Evolutionary conservation across 345 rosid genomes (phyloP).

Genomic region (Aquilaria sinensis): DNA sequence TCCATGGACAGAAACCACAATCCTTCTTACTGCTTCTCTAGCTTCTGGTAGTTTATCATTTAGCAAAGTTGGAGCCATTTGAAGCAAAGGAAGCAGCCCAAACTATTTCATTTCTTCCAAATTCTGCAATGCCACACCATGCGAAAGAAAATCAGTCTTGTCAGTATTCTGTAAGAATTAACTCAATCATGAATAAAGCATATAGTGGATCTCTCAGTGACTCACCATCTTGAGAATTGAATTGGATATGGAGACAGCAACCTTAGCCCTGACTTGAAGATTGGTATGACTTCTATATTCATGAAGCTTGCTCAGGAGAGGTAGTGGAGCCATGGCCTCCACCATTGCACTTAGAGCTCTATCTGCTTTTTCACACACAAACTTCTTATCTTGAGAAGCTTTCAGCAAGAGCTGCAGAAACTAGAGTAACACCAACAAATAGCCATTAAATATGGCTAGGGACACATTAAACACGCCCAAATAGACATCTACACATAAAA

Average conservation of each 20-base stretch:
- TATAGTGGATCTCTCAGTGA: neutral
- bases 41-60: constrained; percentile 86
- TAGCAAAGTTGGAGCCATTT: constrained; percentile 55
- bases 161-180: no score
- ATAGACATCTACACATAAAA: neutral
- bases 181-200: no score
- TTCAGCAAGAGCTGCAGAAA: constrained; percentile 67
- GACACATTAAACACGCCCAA: neutral
- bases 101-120: constrained; percentile 52
- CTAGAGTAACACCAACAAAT: constrained; percentile 21
- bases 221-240: constrained; percentile 61
- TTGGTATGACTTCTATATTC: constrained; percentile 51
- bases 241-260: constrained; percentile 50
- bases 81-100: constrained; percentile 44
- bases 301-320: constrained; percentile 51
- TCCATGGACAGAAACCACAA: constrained; percentile 32
- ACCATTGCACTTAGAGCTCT: constrained; percentile 55
- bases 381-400: constrained; percentile 89
- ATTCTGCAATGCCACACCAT: constrained; percentile 26
- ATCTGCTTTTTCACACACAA: constrained; percentile 91
- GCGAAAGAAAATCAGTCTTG: no score
- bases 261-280: constrained; percentile 74
- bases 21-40: constrained; percentile 74
- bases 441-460: neutral
- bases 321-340: constrained; percentile 43